Evolutionary conservation across 2,329 filamentous ascomycete genomes (phyloP), one percentile per base, ranked within the genome.

Genomic region (Neofusicoccum ribis): DNA sequence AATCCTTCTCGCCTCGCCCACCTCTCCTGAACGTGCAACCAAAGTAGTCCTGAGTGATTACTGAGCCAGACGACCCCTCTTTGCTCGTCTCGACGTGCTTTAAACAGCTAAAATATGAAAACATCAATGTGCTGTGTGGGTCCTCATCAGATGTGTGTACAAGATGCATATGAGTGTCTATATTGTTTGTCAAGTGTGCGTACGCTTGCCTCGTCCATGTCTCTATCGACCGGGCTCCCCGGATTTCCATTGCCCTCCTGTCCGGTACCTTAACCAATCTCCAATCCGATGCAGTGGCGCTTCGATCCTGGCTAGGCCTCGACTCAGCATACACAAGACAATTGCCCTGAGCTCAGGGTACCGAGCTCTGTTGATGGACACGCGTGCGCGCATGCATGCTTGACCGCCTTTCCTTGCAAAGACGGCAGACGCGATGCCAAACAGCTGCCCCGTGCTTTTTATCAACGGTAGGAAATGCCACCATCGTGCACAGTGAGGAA

Each of bases 221-320:
- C 14, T 15, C n/a, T 12, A 7, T 5, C 27, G 50, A 47, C 31
- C 11, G 41, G 27, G 54, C 41, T 46, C 56, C 56, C 56, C 56
- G 43, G 56, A 60, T 60, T 37, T 23, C 31, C 43, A 37, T 9
- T 47, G 43, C 41, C 39, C 54, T 58, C 41, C 41, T 17, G 14
- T n/a, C 23, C 14, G 54, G 41, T 59, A 46, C 54, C 52, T 58
- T 20, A 34, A 56, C 51, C 39, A 58, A 20, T 23, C 54, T n/a
- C 31, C 17, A 47, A 37, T 36, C 41, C 31, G 27, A 47, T n/a
- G 31, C 11, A 9, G n/a, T 47, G 56, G 56, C 56, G 56, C 56
- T 17, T 47, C 56, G 56, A 60, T 60, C 43, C 17, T 60, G 56
- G 20, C 43, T 47, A 15, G 31, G 43, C n/a, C 56, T 46, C 43